Evolutionary conservation across 2,329 filamentous ascomycete species (phyloP), one percentile per base, ranked within the genome.

Genomic region (Sporothrix pallida): DNA sequence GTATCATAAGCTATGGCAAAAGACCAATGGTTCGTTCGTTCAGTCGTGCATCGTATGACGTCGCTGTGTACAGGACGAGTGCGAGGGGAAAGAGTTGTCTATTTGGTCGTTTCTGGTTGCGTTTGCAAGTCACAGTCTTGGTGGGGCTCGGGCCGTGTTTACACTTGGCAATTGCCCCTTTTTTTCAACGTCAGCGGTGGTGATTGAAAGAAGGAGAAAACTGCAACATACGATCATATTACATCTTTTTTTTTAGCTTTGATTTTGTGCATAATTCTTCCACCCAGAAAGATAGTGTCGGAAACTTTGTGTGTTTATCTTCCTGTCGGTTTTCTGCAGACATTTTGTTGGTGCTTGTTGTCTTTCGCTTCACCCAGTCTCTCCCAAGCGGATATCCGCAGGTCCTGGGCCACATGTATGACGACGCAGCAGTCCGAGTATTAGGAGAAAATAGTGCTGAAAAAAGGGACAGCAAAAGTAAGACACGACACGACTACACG

Each of bases 401-500:
- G 15, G 37, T 37, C 54, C 52, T 60, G 52, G 20, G 54, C 5
- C 68, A 48, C 37, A 48, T 20, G 68, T 48, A 44, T 31, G 46
- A 69, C 44, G 46, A 31, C 23, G 23, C 65, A 52, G 23, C 65
- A 12, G 7, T 26, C 65, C 46, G 23, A 54, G 23, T 37, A 44
- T 20, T 8, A 52, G 50, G 6, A 50, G 17, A 26, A 54, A 46
- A 17, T 8, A 31, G 15, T 10, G 20, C n/a, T 44, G 31, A 31
- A 5, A 37, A 5, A 26, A 10, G 37, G 46, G 12, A 42, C 31
- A 37, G 31, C 31, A n/a, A 68, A 65, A 20, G 37, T 23, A 12
- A 69, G 48, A 69, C 46, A 69, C 23, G 26, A 68, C 65, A 68
- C 48, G 65, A 52, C 65, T 17, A 50, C 44, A 37, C 65, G 65